Base-by-base conservation (phyloP, 1,284 basidiomycete genomes). In the Austropuccinia psidii region DNA sequence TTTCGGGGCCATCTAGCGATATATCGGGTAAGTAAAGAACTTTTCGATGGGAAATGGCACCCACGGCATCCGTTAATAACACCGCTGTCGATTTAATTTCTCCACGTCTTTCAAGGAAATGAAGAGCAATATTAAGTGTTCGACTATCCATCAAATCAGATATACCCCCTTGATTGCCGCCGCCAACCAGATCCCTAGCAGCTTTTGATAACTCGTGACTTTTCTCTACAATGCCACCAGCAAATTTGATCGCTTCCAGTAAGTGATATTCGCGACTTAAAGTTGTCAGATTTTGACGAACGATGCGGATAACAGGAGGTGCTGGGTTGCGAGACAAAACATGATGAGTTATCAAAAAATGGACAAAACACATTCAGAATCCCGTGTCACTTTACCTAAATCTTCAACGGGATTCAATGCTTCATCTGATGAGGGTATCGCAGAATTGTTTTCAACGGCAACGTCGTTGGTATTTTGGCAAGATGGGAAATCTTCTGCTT, bases 51-150 rank as follows among this genome's bases (percentile, higher is more conserved):
- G 52, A 52, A 62, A 61, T 35, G 47, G 35, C 41, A 11, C 70
- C 70, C 50, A 73, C 24, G 19, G 61, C 61, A 64, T 73, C 61
- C n/a, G 83, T 80, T 45, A 89, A 81, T 15, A 84, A 83, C 0
- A 88, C 87, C 75, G 84, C 87, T 37, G 90, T 79, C 75, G 86
- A 83, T 79, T 87, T 90, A 75, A 92, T 81, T 75, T 85, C 84
- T 8, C 86, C 86, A 39, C 84, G 85, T 47, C 80, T 81, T 79
- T 89, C 87, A 76, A 91, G 81, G 27, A 81, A 85, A 69, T 84
- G 84, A 55, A 90, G 81, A 0, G 88, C 86, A 1, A 84, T 79
- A 29, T 83, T 83, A 21, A 87, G 82, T 0, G 90, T 91, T 13
- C 88, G 85, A 79, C 87, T 88, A 79, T 93, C 90, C 61, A 65